These are phyloP conservation scores for Neurospora sp. DNA, from an alignment of 2,329 filamentous ascomycete species.

Conservation along the genomic window DNA sequence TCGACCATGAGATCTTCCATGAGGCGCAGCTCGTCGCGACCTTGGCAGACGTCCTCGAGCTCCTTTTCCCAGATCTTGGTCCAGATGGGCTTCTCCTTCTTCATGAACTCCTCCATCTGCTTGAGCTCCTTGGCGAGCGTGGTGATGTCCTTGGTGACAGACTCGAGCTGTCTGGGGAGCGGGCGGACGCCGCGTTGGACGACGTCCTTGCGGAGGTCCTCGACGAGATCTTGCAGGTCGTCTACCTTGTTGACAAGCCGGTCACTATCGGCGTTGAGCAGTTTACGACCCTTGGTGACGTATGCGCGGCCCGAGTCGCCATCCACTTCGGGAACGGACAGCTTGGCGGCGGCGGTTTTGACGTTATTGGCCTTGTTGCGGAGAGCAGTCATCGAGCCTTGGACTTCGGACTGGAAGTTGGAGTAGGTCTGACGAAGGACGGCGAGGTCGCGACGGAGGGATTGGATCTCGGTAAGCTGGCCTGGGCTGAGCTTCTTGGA, in stretches of 20 bases:
- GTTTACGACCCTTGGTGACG: conserved; percentile 78
- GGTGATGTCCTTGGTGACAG: conserved; percentile 80
- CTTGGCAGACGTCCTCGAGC: conserved; percentile 89
- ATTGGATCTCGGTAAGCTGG: conserved; percentile 71
- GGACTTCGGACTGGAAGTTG: conserved; percentile 79
- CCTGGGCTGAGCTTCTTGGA: conserved; percentile 39
- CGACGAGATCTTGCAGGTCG: conserved; percentile 92
- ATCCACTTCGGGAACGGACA: conserved; percentile 60
- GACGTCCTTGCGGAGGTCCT: conserved; percentile 95
- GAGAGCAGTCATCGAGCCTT: conserved; percentile 76
- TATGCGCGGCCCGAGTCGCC: conserved; percentile 77
- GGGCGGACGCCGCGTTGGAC: conserved; percentile 87
- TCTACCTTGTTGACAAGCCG: conserved; percentile 86
- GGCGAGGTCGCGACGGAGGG: conserved; percentile 76
- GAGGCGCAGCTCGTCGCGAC: conserved; percentile 87
- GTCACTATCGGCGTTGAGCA: conserved; percentile 78
- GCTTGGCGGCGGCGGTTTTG: conserved; percentile 64
- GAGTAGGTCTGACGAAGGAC: conserved; percentile 89
- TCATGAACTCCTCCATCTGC: conserved; percentile 88
- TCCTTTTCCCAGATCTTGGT: conserved; percentile 99
- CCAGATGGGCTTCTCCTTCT: conserved; percentile 89
- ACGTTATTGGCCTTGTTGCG: conserved; percentile 73
- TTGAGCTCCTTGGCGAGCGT: conserved; percentile 75
- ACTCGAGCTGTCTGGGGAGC: conserved; percentile 79
- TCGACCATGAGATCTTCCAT: conserved; percentile 93